Percentiles rank a stretch among this genome's conserved stretches.
Evolutionary conservation across 1,284 basidiomycete species (phyloP).

Genomic region (Cutaneotrichosporon sp.): DNA sequence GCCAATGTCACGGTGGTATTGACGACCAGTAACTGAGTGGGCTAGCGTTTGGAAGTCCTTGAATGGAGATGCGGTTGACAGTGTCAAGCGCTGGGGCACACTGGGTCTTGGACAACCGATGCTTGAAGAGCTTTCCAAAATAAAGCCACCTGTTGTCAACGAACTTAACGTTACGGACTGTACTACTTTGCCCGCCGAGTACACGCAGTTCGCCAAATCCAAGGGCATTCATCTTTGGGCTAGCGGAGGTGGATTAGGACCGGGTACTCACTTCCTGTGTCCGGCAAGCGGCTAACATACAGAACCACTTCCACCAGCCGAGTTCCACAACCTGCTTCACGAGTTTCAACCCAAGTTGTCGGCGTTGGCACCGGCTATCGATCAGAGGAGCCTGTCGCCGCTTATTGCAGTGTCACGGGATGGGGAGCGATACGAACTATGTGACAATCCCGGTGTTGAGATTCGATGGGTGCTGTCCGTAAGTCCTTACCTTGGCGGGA

Average conservation of each 20-base stretch:
- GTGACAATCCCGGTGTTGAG: constrained; percentile 20
- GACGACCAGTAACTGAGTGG: constrained; percentile 8
- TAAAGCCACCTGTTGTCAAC: constrained; percentile 28
- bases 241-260: constrained; percentile 42
- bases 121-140: constrained; percentile 18
- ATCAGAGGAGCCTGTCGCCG: background rate
- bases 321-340: constrained; percentile 45
- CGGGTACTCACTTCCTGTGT: constrained; percentile 32
- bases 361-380: constrained; percentile 8
- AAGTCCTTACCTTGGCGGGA: constrained; percentile 13
- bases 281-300: background rate
- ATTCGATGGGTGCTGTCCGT: constrained; percentile 46
- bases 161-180: constrained; percentile 46
- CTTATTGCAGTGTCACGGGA: constrained; percentile 28
- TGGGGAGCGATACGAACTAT: constrained; percentile 24
- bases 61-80: background rate
- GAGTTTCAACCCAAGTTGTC: constrained; percentile 33
- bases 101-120: constrained; percentile 31
- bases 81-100: constrained; percentile 35
- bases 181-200: constrained; percentile 40
- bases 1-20: constrained; percentile 2
- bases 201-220: constrained; percentile 33
- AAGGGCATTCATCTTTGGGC: constrained; percentile 44
- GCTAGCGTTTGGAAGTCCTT: constrained; percentile 6
- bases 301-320: constrained; percentile 43